These are phyloP conservation scores for Auricularia auricula-judae DNA, from an alignment of 768 basidiomycete genomes.

Conservation along the genomic window DNA sequence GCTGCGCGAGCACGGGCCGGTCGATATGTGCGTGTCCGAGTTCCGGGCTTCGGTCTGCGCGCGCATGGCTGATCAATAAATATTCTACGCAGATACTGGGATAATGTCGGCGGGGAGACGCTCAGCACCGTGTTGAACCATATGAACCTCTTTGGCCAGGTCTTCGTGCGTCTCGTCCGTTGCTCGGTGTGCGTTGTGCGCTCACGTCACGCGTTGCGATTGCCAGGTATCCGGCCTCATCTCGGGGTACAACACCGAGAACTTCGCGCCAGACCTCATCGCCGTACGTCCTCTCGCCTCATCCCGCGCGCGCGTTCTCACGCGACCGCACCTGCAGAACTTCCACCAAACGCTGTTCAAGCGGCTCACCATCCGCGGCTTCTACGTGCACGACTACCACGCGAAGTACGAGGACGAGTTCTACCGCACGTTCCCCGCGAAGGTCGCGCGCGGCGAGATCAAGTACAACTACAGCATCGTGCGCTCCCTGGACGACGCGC, in stretches of 20 bases:
- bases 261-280: conserved; percentile 5
- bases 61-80: background rate
- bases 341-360: conserved; percentile 28
- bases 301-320: conserved; percentile 17
- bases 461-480: conserved; percentile 36
- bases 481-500: conserved; percentile 31
- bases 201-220: too few relatives aligned
- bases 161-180: conserved; percentile 23
- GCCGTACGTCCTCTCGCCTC: conserved; percentile 11
- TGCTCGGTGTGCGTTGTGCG: too few relatives aligned
- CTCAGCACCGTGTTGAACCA: conserved; percentile 44
- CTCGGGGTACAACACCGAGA: conserved; percentile 17
- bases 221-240: background rate
- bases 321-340: conserved; percentile 21
- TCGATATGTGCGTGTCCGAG: conserved; percentile 18
- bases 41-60: background rate
- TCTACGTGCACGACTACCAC: conserved; percentile 26
- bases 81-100: conserved; percentile 31
- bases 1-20: conserved; percentile 23
- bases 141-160: conserved; percentile 33
- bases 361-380: conserved; percentile 33
- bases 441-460: conserved; percentile 34
- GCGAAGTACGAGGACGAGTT: conserved; percentile 32
- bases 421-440: conserved; percentile 27
- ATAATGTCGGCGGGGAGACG: conserved; percentile 49